phyloP scores from a whole-genome alignment of 2,329 filamentous ascomycete genomes.

The Diplodia intermedia region DNA sequence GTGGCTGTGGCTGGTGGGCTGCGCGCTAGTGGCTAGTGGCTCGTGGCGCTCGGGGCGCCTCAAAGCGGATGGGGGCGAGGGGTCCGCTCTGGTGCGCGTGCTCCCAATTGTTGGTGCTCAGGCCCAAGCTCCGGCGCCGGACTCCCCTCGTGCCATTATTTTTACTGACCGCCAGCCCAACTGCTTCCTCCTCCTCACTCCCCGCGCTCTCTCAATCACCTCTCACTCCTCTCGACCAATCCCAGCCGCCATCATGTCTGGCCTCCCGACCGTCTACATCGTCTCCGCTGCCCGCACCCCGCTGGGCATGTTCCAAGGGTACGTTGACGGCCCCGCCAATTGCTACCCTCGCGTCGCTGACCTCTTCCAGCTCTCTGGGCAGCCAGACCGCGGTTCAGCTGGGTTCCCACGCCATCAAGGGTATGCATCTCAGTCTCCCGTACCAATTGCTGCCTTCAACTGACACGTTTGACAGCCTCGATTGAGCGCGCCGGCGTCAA shows the following conservation, averaged over 20 bases:
- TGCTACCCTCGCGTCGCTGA: not conserved
- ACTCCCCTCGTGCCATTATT: slow-evolving; percentile 28
- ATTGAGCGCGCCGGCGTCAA: slow-evolving; percentile 88
- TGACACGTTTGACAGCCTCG: slow-evolving; percentile 60
- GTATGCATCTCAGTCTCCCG: slow-evolving; percentile 56
- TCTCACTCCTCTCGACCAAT: slow-evolving; percentile 1
- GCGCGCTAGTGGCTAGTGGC: no score
- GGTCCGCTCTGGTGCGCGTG: slow-evolving; percentile 16
- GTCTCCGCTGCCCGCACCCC: slow-evolving; percentile 91
- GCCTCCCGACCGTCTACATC: slow-evolving; percentile 90
- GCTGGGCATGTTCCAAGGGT: slow-evolving; percentile 94
- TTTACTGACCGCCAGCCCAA: slow-evolving; percentile 32
- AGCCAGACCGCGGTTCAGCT: slow-evolving; percentile 86
- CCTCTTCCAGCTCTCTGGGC: slow-evolving; percentile 75
- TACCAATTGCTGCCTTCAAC: slow-evolving; percentile 36
- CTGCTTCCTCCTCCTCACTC: slow-evolving; percentile 23
- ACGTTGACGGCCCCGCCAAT: slow-evolving; percentile 44
- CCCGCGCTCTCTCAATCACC: not conserved
- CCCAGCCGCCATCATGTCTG: slow-evolving; percentile 65
- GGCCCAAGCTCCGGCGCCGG: slow-evolving; percentile 30
- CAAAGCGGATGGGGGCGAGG: slow-evolving; percentile 12
- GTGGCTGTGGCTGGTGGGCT: not conserved
- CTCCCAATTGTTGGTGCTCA: slow-evolving; percentile 11
- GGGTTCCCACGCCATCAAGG: slow-evolving; percentile 90
- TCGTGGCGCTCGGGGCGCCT: not conserved